These are phyloP conservation scores for Pelargonium fulgidum DNA, from an alignment of 441 rosid genomes.

Conservation along the genomic window DNA sequence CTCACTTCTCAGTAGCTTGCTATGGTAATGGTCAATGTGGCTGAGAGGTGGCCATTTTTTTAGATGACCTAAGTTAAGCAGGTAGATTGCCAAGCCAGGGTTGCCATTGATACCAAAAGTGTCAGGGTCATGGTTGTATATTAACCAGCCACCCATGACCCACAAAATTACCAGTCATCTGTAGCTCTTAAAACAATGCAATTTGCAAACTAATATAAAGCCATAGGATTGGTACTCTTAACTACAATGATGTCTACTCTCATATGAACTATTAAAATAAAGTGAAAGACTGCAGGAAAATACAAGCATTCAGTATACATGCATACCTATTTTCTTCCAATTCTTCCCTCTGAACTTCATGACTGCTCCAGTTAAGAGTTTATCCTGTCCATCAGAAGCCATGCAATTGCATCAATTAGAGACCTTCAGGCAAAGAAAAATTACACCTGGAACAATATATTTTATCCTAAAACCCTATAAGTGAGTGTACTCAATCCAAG, in stretches of 20 bases:
- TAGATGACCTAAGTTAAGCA: neutral
- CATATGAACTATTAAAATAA: neutral
- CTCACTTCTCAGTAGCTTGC: neutral
- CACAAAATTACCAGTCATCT: neutral
- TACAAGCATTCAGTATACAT: neutral
- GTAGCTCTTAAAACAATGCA: neutral
- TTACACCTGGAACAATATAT: neutral
- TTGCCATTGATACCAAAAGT: neutral
- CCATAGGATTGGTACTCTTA: neutral
- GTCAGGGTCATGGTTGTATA: neutral
- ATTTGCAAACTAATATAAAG: neutral
- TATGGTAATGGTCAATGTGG: neutral
- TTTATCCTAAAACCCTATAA: neutral
- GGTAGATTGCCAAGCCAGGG: neutral
- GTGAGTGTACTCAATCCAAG: neutral
- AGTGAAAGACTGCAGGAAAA: neutral
- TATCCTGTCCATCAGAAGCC: slow-evolving; percentile 29
- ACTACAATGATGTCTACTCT: neutral
- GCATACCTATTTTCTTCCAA: slow-evolving; percentile 44
- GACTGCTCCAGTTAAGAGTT: slow-evolving; percentile 28
- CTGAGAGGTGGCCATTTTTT: neutral
- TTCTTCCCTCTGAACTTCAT: slow-evolving; percentile 32
- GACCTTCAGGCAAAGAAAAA: slow-evolving; percentile 1
- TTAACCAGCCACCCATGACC: neutral
- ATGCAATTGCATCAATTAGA: neutral